Evolutionary conservation across 257 asterid genomes (phyloP), one percentile per base, ranked within the genome.

Genomic region (Primulina eburnea): DNA sequence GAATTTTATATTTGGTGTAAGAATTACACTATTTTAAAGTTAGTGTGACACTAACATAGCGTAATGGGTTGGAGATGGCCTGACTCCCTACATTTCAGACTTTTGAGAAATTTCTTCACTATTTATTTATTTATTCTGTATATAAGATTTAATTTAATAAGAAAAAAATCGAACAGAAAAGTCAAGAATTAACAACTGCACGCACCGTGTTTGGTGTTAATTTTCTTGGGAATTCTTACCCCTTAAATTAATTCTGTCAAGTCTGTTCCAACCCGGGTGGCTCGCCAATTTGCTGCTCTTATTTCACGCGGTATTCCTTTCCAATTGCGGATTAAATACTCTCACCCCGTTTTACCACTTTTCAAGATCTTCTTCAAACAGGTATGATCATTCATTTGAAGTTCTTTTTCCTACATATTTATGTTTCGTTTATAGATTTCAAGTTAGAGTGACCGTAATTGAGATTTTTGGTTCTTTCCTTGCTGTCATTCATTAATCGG

Each of bases 181-280:
- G 82, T 77, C 84, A 77, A 77, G 77, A 69, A 68, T 76, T 77
- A 73, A 74, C 81, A 65, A 20, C 78, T 78, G 83, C 72, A 74
- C 78, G 77, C 76, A 73, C 79, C 84, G 84, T 82, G 84, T 80
- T 70, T 47, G 75, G 82, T 77, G 77, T 79, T 78, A 67, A 57
- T 66, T 64, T 40, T 75, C 34, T 38, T 58, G 60, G 30, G 65
- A 70, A 65, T 69, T 71, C 73, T 72, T 60, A 67, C 52, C 43
- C 56, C 20, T 63, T 57, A 10, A 40, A 62, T 77, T 76, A 38
- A 24, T 68, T 65, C 69, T 60, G 72, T 76, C 70, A 64, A 69
- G 17, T 64, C 76, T 63, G 73, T 74, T 74, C 80, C 62, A 24
- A 24, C 26, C 26, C 26, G 26, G 26, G 26, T 24, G 26, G 0